Conservation (phyloP, 2,329 filamentous ascomycete genomes). For the Verticillium longisporum region DNA sequence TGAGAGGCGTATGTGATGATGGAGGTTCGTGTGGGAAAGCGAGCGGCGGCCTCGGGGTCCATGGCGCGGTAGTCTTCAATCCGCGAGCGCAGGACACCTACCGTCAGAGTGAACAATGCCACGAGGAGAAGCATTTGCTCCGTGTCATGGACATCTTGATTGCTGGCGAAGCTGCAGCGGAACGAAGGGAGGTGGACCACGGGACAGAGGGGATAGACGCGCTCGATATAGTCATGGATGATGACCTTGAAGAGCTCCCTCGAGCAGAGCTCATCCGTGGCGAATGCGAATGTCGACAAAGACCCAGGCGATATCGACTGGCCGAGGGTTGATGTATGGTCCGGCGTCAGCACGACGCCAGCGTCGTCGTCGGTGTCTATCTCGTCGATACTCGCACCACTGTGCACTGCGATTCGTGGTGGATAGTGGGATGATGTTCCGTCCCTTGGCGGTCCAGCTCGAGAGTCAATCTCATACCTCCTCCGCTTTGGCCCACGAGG, state of each 20-base stretch:
- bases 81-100: slow-evolving; percentile 18
- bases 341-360: not conserved
- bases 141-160: slow-evolving; percentile 14
- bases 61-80: slow-evolving; percentile 16
- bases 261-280: slow-evolving; percentile 18
- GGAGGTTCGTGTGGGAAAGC: slow-evolving; percentile 16
- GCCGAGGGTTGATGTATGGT: not conserved
- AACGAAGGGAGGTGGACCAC: slow-evolving; percentile 18
- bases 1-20: slow-evolving; percentile 19
- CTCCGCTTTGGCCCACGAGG: slow-evolving; percentile 15
- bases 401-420: not conserved
- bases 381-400: not conserved
- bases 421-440: too few species aligned
- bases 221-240: slow-evolving; percentile 17
- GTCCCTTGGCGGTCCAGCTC: too few species aligned
- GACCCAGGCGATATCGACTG: not conserved
- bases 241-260: slow-evolving; percentile 14
- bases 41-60: slow-evolving; percentile 10
- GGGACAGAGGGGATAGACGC: slow-evolving; percentile 17
- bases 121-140: slow-evolving; percentile 18
- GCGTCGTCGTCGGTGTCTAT: not conserved
- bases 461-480: not conserved
- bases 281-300: slow-evolving; percentile 4
- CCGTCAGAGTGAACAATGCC: slow-evolving; percentile 15
- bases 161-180: slow-evolving; percentile 12